Conservation (phyloP, 2,329 filamentous ascomycete species). For the Fonsecaea erecta region DNA sequence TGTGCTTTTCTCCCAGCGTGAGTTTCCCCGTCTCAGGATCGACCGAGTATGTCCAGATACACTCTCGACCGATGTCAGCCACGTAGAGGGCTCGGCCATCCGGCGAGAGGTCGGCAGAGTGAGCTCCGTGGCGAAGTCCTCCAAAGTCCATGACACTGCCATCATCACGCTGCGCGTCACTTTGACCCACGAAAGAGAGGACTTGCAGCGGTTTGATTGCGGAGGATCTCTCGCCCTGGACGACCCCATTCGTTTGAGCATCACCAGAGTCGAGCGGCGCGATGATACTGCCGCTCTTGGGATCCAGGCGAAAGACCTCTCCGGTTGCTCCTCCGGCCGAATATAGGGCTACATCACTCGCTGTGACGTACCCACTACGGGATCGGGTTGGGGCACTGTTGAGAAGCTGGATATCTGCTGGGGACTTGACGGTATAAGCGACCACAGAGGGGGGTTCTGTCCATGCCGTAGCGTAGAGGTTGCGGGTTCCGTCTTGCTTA, state of each 20-base stretch:
- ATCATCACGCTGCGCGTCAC: conserved; percentile 32
- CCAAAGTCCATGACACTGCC: conserved; percentile 38
- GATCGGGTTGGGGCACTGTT: conserved; percentile 32
- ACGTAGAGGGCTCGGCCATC: conserved; percentile 38
- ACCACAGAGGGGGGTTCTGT: conserved; percentile 36
- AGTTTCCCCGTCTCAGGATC: conserved; percentile 18
- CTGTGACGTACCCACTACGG: conserved; percentile 37
- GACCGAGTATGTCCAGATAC: conserved; percentile 38
- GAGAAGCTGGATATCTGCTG: conserved; percentile 34
- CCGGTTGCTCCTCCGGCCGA: conserved; percentile 38
- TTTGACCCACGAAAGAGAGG: conserved; percentile 34
- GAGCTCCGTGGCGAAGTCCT: conserved; percentile 38
- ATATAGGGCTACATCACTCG: conserved; percentile 32
- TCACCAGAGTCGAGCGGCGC: conserved; percentile 2
- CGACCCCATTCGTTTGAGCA: neutral
- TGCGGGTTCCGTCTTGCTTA: conserved; percentile 20
- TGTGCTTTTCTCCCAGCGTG: conserved; percentile 34
- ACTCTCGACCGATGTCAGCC: conserved; percentile 40
- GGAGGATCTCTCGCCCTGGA: neutral
- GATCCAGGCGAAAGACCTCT: conserved; percentile 37
- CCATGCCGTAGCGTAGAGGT: conserved; percentile 39
- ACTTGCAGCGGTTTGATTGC: conserved; percentile 29
- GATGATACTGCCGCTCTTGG: conserved; percentile 28
- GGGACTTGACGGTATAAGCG: conserved; percentile 34
- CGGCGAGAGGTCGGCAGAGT: conserved; percentile 39